Evolutionary conservation across 2,329 filamentous ascomycete genomes (phyloP).

Genomic region (Aureobasidium zeae): DNA sequence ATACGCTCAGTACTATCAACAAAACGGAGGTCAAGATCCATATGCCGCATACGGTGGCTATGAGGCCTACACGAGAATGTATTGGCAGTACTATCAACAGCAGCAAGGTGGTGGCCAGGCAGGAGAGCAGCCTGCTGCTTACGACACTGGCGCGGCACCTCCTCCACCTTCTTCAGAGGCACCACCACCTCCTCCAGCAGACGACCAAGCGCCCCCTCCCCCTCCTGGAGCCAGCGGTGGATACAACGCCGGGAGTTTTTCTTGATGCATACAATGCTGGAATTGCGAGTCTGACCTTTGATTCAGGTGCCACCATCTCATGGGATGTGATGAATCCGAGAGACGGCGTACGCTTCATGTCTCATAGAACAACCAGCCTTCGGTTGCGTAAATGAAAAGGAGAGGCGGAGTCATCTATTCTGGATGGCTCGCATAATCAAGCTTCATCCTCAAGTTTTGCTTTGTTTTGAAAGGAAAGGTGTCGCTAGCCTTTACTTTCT

Average conservation of each 20-base stretch:
- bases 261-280: not conserved
- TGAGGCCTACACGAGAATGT: slow-evolving; percentile 19
- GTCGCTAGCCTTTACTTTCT: no score
- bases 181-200: slow-evolving; percentile 18
- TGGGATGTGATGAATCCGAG: slow-evolving; percentile 40
- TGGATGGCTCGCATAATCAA: not conserved
- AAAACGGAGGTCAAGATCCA: slow-evolving; percentile 59
- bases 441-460: no score
- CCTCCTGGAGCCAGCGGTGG: slow-evolving; percentile 48
- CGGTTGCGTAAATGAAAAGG: not conserved
- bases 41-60: slow-evolving; percentile 83
- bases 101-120: slow-evolving; percentile 13
- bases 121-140: slow-evolving; percentile 2
- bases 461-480: no score
- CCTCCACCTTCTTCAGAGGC: slow-evolving; percentile 21
- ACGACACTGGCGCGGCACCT: slow-evolving; percentile 35
- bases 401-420: not conserved
- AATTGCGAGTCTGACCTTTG: slow-evolving; percentile 12
- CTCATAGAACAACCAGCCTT: not conserved
- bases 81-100: slow-evolving; percentile 19
- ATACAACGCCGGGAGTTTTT: slow-evolving; percentile 55
- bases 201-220: slow-evolving; percentile 32
- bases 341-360: no score
- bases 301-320: slow-evolving; percentile 43
- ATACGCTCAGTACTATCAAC: slow-evolving; percentile 63